Conservation (phyloP, 345 rosid genomes). For the Eucalyptus sp. region DNA sequence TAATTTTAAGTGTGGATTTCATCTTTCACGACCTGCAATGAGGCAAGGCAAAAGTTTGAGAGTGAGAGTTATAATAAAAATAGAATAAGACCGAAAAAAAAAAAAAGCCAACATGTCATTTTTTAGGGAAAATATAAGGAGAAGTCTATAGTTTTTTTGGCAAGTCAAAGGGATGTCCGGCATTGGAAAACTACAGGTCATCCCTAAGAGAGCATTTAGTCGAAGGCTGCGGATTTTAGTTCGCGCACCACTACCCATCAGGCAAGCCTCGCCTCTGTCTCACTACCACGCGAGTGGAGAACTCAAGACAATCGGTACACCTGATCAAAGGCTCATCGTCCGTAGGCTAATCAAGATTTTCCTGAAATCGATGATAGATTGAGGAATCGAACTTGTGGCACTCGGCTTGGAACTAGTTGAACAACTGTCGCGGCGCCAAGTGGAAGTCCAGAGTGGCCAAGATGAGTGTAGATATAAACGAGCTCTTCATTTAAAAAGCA, state of each 20-base stretch:
- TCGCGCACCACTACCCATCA: fast-evolving
- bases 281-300: fast-evolving
- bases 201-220: background rate
- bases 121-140: fast-evolving
- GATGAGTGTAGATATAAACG: background rate
- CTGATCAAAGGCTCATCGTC: background rate
- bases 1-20: too few relatives aligned
- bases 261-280: fast-evolving
- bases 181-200: background rate
- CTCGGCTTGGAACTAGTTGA: fast-evolving
- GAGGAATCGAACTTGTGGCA: background rate
- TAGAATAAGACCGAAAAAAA: too few relatives aligned
- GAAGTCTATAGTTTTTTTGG: background rate
- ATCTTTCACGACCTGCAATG: too few relatives aligned
- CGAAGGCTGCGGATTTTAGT: fast-evolving
- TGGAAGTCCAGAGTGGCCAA: background rate
- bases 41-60: too few relatives aligned
- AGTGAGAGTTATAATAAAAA: too few relatives aligned
- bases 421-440: fast-evolving
- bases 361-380: fast-evolving
- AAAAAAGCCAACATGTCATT: background rate
- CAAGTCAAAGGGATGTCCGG: background rate
- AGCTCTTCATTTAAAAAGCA: background rate
- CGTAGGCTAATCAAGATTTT: fast-evolving
- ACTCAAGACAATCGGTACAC: fast-evolving